Evolutionary conservation across 192 early-diverging fungal species (phyloP).

Genomic region (Gryganskiella cystojenkinii): DNA sequence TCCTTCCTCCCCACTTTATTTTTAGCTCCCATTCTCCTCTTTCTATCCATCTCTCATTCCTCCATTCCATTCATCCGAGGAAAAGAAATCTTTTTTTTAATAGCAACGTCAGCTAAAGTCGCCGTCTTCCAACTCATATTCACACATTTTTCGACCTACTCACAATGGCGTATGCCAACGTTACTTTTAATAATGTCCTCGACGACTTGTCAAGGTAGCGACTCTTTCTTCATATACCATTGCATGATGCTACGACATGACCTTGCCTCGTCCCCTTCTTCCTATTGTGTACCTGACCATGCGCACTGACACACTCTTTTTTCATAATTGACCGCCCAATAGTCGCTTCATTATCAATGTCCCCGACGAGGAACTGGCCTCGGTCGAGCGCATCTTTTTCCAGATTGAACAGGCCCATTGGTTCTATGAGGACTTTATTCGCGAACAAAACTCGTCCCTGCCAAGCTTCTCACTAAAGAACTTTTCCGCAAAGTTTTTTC

Average conservation of each 20-base stretch:
- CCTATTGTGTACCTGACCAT: background rate
- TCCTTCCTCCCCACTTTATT: background rate
- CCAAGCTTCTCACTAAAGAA: slow-evolving; percentile 89
- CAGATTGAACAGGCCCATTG: slow-evolving; percentile 99
- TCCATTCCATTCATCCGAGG: too few relatives aligned
- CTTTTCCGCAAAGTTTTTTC: slow-evolving; percentile 86
- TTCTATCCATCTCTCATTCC: too few relatives aligned
- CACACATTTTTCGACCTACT: too few relatives aligned
- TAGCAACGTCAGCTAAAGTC: too few relatives aligned
- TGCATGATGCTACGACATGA: too few relatives aligned
- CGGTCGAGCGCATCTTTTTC: slow-evolving; percentile 97
- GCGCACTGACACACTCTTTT: background rate
- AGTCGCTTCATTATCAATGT: slow-evolving; percentile 99
- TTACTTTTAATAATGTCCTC: slow-evolving; percentile 83
- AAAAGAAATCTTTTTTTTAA: too few relatives aligned
- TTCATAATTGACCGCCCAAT: background rate
- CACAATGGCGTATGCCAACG: slow-evolving; percentile 66
- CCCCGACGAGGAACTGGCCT: slow-evolving; percentile 91
- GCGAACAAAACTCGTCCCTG: slow-evolving; percentile 82
- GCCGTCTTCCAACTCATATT: too few relatives aligned
- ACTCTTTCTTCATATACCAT: too few relatives aligned
- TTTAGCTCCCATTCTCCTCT: too few relatives aligned
- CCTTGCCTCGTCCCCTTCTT: background rate
- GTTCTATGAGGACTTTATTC: slow-evolving; percentile 99
- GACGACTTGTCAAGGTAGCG: slow-evolving; percentile 92